phyloP scores from a whole-genome alignment of 139 green algal genomes.

The Chlamydomonas sp. region DNA sequence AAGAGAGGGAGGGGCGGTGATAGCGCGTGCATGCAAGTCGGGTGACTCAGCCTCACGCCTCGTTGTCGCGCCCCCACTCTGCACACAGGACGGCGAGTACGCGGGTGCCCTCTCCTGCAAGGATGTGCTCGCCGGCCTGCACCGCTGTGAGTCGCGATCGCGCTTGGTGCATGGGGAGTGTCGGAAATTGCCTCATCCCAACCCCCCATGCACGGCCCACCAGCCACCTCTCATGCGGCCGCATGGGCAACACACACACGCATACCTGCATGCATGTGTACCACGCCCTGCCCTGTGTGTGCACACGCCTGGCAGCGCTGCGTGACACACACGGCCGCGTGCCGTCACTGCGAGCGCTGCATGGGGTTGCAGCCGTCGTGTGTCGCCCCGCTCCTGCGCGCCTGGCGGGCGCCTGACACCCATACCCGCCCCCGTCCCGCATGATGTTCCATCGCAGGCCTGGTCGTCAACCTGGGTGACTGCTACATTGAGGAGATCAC shows the following conservation, averaged over 20 bases:
- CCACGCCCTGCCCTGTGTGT: too few species aligned
- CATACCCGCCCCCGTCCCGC: too few species aligned
- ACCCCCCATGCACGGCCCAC: too few species aligned
- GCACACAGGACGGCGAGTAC: conserved; percentile 1
- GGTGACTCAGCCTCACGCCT: background rate
- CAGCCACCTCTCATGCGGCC: too few species aligned
- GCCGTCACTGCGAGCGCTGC: background rate
- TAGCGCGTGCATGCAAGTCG: background rate
- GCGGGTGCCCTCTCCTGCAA: background rate
- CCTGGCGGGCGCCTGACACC: too few species aligned
- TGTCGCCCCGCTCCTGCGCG: background rate
- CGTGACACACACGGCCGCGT: background rate
- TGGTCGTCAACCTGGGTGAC: conserved; percentile 2
- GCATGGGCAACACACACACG: too few species aligned
- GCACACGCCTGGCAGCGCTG: background rate
- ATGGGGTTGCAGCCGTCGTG: background rate
- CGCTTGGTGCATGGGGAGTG: background rate
- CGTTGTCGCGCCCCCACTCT: background rate
- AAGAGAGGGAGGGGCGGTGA: too few species aligned
- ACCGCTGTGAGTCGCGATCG: background rate
- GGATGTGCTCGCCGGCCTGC: background rate
- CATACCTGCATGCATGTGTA: background rate
- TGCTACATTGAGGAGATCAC: background rate
- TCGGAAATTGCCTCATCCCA: background rate
- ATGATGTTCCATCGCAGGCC: too few species aligned